Conservation (phyloP, 768 basidiomycete genomes). For the Cubamyces sp. region DNA sequence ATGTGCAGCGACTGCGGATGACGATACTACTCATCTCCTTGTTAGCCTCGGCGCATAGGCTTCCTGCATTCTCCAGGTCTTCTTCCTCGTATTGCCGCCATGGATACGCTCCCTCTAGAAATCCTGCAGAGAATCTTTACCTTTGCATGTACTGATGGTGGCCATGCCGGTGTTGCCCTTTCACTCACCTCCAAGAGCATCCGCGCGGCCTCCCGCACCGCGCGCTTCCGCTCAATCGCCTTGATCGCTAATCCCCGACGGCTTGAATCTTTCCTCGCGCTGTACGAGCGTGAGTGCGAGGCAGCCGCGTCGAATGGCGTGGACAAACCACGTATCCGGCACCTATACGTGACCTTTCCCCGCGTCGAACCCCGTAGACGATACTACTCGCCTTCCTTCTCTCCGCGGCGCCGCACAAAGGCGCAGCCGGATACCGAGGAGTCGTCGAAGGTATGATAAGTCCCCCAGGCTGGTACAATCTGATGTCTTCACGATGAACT, state of each 20-base stretch:
- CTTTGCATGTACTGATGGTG: background rate
- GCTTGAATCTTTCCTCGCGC: background rate
- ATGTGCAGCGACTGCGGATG: too few relatives aligned
- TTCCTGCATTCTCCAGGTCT: too few relatives aligned
- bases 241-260: background rate
- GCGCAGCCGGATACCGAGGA: background rate
- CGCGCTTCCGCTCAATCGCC: background rate
- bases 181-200: background rate
- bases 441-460: too few relatives aligned
- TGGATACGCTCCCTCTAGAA: background rate
- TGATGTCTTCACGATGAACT: too few relatives aligned
- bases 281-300: background rate
- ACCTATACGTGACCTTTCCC: background rate
- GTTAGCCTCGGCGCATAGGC: too few relatives aligned
- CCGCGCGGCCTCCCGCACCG: background rate
- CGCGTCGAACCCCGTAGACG: background rate
- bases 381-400: background rate
- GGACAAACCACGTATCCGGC: background rate
- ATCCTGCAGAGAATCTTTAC: background rate
- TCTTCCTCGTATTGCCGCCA: background rate
- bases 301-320: background rate
- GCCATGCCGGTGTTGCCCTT: background rate
- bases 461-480: too few relatives aligned
- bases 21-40: too few relatives aligned
- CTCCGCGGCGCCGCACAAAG: background rate